phyloP scores from a whole-genome alignment of 345 rosid genomes.

The Lumnitzera racemosa region DNA sequence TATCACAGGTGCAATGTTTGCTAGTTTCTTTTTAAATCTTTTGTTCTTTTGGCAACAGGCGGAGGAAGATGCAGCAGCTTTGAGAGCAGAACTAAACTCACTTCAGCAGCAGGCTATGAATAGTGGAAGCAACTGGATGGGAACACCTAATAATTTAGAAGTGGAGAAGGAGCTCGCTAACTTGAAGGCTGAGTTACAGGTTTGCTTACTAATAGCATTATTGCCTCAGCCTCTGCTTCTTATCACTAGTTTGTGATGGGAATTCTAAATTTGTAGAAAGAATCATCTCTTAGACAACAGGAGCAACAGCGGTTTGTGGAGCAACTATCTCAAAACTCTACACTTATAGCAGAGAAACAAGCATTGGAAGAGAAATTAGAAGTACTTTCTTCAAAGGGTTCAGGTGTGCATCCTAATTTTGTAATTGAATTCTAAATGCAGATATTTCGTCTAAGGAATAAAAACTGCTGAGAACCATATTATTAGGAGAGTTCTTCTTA shows the following conservation, averaged over 20 bases:
- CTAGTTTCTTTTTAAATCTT: slow-evolving; percentile 4
- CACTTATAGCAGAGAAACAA: slow-evolving; percentile 61
- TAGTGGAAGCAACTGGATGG: slow-evolving; percentile 37
- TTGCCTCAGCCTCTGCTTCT: slow-evolving; percentile 6
- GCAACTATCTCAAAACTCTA: slow-evolving; percentile 59
- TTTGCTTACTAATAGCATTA: slow-evolving; percentile 9
- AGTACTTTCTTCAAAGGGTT: slow-evolving; percentile 29
- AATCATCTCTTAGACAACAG: slow-evolving; percentile 50
- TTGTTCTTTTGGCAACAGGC: slow-evolving; percentile 44
- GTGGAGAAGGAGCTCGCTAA: slow-evolving; percentile 69
- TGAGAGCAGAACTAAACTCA: slow-evolving; percentile 88
- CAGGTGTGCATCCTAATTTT: slow-evolving; percentile 33
- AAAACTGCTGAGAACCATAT: too few species aligned
- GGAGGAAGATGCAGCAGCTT: slow-evolving; percentile 95
- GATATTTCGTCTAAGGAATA: too few species aligned
- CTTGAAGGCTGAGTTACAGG: slow-evolving; percentile 67
- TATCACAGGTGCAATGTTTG: too few species aligned
- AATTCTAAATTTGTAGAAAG: slow-evolving; percentile 44
- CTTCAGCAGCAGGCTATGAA: slow-evolving; percentile 66
- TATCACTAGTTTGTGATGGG: slow-evolving; percentile 20
- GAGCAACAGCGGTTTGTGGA: slow-evolving; percentile 46
- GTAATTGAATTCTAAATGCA: neutral
- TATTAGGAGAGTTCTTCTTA: too few species aligned
- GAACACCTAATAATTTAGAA: slow-evolving; percentile 46
- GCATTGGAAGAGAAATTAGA: slow-evolving; percentile 61